Evolutionary conservation across 768 basidiomycete genomes (phyloP).

Genomic region (Clitopilus passeckerianus): DNA sequence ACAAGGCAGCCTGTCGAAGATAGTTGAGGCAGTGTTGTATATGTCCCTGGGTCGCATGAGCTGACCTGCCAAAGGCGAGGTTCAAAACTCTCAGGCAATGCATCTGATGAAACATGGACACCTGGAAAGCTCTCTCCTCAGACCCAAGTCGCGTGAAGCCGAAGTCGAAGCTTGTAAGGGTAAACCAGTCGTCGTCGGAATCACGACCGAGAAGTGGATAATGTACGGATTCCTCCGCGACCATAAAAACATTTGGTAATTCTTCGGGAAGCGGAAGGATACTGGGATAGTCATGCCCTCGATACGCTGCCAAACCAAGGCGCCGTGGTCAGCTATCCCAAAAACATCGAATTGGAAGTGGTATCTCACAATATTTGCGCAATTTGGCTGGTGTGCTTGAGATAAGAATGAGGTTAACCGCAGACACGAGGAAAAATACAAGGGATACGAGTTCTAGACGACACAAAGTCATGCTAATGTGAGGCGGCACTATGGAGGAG

Average conservation of each 20-base stretch:
- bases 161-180: constrained; percentile 12
- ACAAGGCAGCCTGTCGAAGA: constrained; percentile 31
- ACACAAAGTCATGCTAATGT: too few species aligned
- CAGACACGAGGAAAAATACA: too few species aligned
- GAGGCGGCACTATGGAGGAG: too few species aligned
- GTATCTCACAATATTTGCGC: too few species aligned
- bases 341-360: too few species aligned
- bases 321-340: too few species aligned
- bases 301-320: constrained; percentile 1
- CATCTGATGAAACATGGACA: constrained; percentile 31
- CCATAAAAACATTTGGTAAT: constrained; percentile 5
- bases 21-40: constrained; percentile 35
- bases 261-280: constrained; percentile 4
- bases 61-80: constrained; percentile 7
- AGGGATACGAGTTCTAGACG: too few species aligned
- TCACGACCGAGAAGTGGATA: constrained; percentile 17
- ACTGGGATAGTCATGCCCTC: constrained; percentile 15
- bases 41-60: constrained; percentile 10
- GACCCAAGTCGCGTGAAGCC: constrained; percentile 19
- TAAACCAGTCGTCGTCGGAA: constrained; percentile 24
- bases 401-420: too few species aligned
- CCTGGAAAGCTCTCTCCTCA: constrained; percentile 20
- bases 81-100: constrained; percentile 29
- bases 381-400: too few species aligned
- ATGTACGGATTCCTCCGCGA: constrained; percentile 24